Evolutionary conservation across 2,329 filamentous ascomycete species (phyloP), one percentile per base, ranked within the genome.

Genomic region (Arachnomyces sp.): DNA sequence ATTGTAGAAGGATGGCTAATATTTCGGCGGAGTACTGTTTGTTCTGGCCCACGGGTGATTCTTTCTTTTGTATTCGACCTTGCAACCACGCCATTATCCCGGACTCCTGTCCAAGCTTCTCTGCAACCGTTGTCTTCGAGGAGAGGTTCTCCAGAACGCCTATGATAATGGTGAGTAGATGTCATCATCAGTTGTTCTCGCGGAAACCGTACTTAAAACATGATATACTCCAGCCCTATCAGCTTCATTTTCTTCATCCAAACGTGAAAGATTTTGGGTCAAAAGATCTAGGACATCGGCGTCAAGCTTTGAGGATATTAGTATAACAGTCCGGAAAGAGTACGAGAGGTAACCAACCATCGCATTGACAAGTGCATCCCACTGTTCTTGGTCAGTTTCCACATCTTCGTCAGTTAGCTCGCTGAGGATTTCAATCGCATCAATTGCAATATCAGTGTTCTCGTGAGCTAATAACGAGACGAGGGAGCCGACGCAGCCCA

Each of bases 341-440:
- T 5, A 28, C 13, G 12, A 16, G 8, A 12, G 3, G 8, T 7
- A 5, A 30, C 57, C 31, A 55, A 73, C 64, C 67, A 82, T 71
- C 2, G 74, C 72, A 46, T 73, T 66, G 0, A 89, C 86, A 7
- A 98, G 65, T 1, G 65, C 70, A 45, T 83, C 77, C 87, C 89
- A 95, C 53, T 95, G 80, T 40, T 77, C 77, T 51, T 88, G 81
- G 44, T 82, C 79, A 2, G 84, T 86, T 31, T 81, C 74, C 2
- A 94, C 86, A 56, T 96, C 90, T 58, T 98, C 89, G 53, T 96
- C 92, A 11, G 87, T 93, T 50, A 96, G 68, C 65, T 98, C 92
- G 41, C 79, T 81, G 37, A 98, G 77, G 34, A 95, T 84, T 65
- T 96, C 84, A 36, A 94, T 81, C 0, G 83, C 85, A 47, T 83